Conservation (phyloP, 192 early-diverging fungal genomes). For the Rhizoclosmatium sp. region DNA sequence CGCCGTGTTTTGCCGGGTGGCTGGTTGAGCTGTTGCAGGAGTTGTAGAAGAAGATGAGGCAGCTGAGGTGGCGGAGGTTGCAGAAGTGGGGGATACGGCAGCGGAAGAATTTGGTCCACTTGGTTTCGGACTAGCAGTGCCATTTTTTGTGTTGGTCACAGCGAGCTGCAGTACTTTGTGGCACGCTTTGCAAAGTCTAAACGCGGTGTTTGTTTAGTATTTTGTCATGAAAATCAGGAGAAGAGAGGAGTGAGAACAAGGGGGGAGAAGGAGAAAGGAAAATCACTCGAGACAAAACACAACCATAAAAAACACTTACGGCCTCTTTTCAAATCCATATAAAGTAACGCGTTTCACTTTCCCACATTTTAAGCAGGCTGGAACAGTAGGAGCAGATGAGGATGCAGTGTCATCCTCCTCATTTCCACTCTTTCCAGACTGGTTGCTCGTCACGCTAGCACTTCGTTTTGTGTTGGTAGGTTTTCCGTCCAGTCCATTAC, state of each 20-base stretch:
- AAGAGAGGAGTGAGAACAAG: too few species aligned
- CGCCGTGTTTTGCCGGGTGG: too few species aligned
- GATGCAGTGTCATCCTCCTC: neutral
- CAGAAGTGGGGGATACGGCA: neutral
- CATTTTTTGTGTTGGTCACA: neutral
- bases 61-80: neutral
- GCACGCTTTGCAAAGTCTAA: constrained; percentile 24
- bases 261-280: too few species aligned
- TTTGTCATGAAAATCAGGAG: too few species aligned
- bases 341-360: neutral
- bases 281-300: neutral
- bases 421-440: neutral
- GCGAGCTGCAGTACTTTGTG: constrained; percentile 16
- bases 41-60: neutral
- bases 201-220: neutral
- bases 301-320: constrained; percentile 10
- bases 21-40: too few species aligned
- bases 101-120: neutral
- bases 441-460: neutral
- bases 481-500: neutral
- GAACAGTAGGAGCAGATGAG: neutral
- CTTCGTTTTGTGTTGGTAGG: neutral
- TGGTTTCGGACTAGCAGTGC: neutral
- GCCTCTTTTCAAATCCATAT: constrained; percentile 12
- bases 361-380: constrained; percentile 6